Base-by-base conservation (phyloP, 2,329 filamentous ascomycete genomes). In the Fusarium praegraminearum region DNA sequence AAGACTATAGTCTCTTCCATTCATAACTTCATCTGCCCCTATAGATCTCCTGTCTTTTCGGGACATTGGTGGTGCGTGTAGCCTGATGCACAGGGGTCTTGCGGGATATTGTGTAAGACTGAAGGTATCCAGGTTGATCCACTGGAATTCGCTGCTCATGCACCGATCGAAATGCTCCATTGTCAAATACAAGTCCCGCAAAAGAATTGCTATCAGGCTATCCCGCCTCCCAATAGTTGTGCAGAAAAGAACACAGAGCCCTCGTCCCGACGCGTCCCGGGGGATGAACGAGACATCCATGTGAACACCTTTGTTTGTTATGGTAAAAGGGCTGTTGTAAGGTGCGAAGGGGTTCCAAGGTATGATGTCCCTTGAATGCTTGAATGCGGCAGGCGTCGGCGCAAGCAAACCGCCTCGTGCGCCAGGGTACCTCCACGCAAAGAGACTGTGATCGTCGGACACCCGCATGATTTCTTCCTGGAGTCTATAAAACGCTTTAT, bases 131-230 rank as follows among this genome's bases (percentile, higher is more conserved):
- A 70, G 5, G 28, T 59, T n/a, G 5, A 67, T 7, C 38, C 46
- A 43, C 2, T 51, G 18, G 1, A 70, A 10, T 4, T 59, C 22
- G 2, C 43, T 16, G 5, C 8, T 35, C 3, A 9, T 38, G 7
- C 46, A 53, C 2, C 67, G 50, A 20, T 70, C 46, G 9, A 57
- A 70, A 9, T 70, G 67, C 2, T 70, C 67, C 51, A 70, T 70
- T 1, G 62, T 70, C 2, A 70, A 9, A 5, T 49, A 70, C 0
- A 41, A 0, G 18, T 70, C 67, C 2, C 35, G 16, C 4, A 70
- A 3, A 18, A 57, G 28, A 0, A 70, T 26, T 0, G 36, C 62
- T 12, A 70, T 33, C 3, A 57, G 8, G 2, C 33, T 40, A 1
- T 60, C 38, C 22, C 47, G 54, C 2, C 3, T 49, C 10, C 32